Evolutionary conservation across 805 yeast genomes (phyloP), one percentile per base, ranked within the genome.

Genomic region (Candida pini): DNA sequence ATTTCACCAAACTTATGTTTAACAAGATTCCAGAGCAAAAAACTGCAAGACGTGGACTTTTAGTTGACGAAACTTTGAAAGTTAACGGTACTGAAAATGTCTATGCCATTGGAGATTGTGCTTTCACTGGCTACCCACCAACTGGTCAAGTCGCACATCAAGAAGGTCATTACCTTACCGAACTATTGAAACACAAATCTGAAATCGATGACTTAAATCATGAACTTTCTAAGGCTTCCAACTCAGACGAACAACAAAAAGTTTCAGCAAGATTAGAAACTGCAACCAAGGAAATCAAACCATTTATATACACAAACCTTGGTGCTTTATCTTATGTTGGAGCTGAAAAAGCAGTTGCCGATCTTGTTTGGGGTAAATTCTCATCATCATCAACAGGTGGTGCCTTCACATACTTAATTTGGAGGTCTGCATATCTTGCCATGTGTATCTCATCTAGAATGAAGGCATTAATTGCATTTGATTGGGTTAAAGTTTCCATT

Each of bases 141-240:
- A 71, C 77, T 40, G 77, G 74, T 25, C 77, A 71, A 58, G 77
- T 71, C 36, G 77, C 77, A 27, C 71, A 69, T 65, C 76, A 71
- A 55, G 71, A 69, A 51, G 76, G 76, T 49, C 59, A 56, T 42
- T 71, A 55, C 56, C 63, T 71, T 51, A 72, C 72, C 30, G 43
- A 45, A 17, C 64, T 62, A 43, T 69, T 71, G 53, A 56, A 56
- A 49, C 61, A 56, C 44, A 58, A 66, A 47, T 66, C 69, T 48
- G 66, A 60, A 34, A 54, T 68, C 32, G 75, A 68, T 32, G 49
- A 63, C 19, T 47, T 69, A 41, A 54, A 69, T 44, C 57, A 58
- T 47, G 58, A 61, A 43, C 47, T 71, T 35, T 45, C 56, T 31
- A 52, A 62, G 39, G 65, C 72, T 19, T 49, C 64, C 9, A 56